phyloP scores from a whole-genome alignment of 495 filamentous ascomycete genomes.

The Cudoniella acicularis region DNA sequence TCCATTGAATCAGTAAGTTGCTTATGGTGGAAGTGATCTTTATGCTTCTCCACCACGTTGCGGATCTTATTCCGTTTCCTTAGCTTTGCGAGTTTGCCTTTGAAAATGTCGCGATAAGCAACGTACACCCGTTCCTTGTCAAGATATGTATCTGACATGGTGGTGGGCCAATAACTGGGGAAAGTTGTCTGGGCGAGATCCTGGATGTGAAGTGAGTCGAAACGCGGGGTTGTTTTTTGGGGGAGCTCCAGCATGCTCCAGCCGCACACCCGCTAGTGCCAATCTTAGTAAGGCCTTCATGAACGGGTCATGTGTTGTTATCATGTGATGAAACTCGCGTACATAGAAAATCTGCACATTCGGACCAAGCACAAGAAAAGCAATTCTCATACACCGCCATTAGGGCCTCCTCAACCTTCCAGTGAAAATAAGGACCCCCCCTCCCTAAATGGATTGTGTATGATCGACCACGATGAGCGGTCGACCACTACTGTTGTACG shows the following conservation, averaged over 20 bases:
- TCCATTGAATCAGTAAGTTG: constrained; percentile 25
- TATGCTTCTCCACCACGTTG: constrained; percentile 26
- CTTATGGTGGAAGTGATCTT: constrained; percentile 24
- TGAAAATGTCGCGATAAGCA: constrained; percentile 34
- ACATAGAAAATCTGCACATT: neutral
- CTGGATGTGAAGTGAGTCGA: neutral
- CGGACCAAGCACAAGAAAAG: too few species aligned
- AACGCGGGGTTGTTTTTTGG: neutral
- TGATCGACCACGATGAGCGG: too few species aligned
- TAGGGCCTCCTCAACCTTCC: too few species aligned
- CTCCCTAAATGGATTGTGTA: too few species aligned
- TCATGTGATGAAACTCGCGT: neutral
- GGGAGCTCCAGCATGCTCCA: neutral
- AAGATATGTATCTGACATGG: constrained; percentile 17
- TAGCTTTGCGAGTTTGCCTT: constrained; percentile 29
- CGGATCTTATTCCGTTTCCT: constrained; percentile 31
- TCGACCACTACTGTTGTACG: too few species aligned
- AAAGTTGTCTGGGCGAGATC: neutral
- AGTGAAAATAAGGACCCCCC: too few species aligned
- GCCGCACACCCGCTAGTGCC: too few species aligned
- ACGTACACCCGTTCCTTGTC: constrained; percentile 30
- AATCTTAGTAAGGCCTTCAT: too few species aligned
- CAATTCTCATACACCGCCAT: too few species aligned
- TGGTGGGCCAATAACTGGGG: neutral
- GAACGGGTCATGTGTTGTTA: too few species aligned